Conservation (phyloP, 2,329 filamentous ascomycete species). For the Epichloe uncinata region DNA sequence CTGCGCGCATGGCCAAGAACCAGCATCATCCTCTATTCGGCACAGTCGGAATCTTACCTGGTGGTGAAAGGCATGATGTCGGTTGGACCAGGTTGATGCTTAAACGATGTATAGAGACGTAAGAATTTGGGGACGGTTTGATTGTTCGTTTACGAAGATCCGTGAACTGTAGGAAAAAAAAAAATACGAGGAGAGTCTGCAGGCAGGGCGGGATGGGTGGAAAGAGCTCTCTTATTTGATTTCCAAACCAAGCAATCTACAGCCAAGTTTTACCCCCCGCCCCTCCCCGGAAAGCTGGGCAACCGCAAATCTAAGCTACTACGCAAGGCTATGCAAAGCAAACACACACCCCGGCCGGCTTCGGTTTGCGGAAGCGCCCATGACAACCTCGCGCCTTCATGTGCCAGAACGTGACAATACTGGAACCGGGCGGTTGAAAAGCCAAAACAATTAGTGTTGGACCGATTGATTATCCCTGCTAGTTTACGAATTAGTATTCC, state of each 20-base stretch:
- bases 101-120: neutral
- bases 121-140: neutral
- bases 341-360: neutral
- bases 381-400: neutral
- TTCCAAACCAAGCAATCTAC: neutral
- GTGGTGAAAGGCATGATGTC: conserved; percentile 45
- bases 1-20: neutral
- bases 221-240: neutral
- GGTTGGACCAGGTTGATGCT: conserved; percentile 5
- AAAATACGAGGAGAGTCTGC: neutral
- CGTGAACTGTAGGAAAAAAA: neutral
- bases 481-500: no score
- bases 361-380: neutral
- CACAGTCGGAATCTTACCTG: conserved; percentile 29
- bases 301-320: neutral
- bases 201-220: neutral
- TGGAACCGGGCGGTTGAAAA: neutral
- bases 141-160: neutral
- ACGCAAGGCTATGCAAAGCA: neutral
- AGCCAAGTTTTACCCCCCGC: neutral
- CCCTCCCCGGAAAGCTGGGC: neutral
- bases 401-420: neutral
- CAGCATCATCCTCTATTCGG: neutral
- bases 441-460: neutral
- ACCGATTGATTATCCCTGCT: neutral